Conservation (phyloP, 495 filamentous ascomycete species). For the Penicillium pancosmium region DNA sequence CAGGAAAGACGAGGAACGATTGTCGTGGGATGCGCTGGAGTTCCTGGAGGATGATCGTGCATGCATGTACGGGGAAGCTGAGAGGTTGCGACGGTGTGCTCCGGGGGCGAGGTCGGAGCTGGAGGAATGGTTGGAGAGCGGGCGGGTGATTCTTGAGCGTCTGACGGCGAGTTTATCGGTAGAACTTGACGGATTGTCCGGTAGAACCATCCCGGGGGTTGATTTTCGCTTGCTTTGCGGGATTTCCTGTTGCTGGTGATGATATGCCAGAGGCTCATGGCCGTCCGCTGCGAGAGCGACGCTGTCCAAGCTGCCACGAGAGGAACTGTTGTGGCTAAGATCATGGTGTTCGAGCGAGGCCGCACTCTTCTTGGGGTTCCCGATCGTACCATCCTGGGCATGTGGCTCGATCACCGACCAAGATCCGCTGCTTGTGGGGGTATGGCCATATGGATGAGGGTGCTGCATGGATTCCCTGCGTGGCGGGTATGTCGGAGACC, state of each 20-base stretch:
- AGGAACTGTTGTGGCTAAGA: conserved; percentile 37
- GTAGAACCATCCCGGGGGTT: conserved; percentile 19
- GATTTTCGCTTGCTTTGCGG: conserved; percentile 16
- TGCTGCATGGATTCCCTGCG: conserved; percentile 40
- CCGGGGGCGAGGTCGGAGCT: conserved; percentile 62
- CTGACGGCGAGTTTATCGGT: conserved; percentile 62
- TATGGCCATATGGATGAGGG: conserved; percentile 33
- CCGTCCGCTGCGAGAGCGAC: conserved; percentile 34
- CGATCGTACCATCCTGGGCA: conserved; percentile 26
- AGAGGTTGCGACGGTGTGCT: conserved; percentile 60
- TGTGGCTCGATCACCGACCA: conserved; percentile 43
- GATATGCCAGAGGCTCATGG: conserved; percentile 53
- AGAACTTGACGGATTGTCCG: conserved; percentile 25
- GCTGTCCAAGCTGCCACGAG: conserved; percentile 46
- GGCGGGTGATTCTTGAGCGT: conserved; percentile 61
- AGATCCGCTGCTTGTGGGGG: conserved; percentile 42
- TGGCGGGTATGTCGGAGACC: conserved; percentile 45
- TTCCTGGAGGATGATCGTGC: conserved; percentile 62
- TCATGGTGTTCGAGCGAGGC: conserved; percentile 31
- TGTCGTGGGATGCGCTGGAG: conserved; percentile 69
- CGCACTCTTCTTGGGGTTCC: conserved; percentile 25
- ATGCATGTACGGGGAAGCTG: conserved; percentile 50
- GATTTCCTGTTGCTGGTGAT: conserved; percentile 45
- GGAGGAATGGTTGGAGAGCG: conserved; percentile 70
- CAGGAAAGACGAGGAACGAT: conserved; percentile 76